Conservation (phyloP, 2,329 filamentous ascomycete genomes). For the Xylaria sp. region DNA sequence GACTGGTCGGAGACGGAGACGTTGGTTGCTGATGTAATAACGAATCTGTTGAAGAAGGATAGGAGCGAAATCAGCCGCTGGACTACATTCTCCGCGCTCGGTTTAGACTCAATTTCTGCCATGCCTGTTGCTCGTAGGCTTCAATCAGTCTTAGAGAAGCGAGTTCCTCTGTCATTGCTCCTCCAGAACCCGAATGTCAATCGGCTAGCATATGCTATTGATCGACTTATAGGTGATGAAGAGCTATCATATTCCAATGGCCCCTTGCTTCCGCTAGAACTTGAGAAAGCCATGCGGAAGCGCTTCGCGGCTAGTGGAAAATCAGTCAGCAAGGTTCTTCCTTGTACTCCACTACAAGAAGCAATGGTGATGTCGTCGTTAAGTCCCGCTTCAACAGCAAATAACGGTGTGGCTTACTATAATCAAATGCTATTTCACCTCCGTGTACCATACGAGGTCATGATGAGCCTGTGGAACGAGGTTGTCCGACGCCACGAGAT, state of each 20-base stretch:
- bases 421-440: conserved; percentile 77
- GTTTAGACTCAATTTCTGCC: conserved; percentile 84
- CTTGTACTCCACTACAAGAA: conserved; percentile 88
- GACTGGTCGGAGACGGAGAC: conserved; percentile 67
- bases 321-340: conserved; percentile 68
- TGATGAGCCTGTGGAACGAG: conserved; percentile 70
- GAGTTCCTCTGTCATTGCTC: conserved; percentile 73
- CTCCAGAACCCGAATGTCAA: conserved; percentile 75
- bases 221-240: conserved; percentile 5
- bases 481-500: conserved; percentile 77
- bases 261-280: conserved; percentile 39
- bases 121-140: conserved; percentile 74
- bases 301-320: conserved; percentile 49
- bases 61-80: conserved; percentile 64
- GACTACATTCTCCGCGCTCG: conserved; percentile 80
- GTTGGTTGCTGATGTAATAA: conserved; percentile 64
- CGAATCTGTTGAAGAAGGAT: conserved; percentile 59
- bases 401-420: conserved; percentile 67
- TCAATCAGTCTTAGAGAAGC: conserved; percentile 54
- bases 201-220: conserved; percentile 61
- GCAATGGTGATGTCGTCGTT: conserved; percentile 76
- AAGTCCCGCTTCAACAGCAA: conserved; percentile 36
- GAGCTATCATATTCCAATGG: background rate
- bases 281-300: conserved; percentile 48
- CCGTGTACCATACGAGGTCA: conserved; percentile 56